Percentiles rank a stretch among this genome's conserved stretches.
These are phyloP conservation scores for Artemisia tridentata DNA, from an alignment of 129 eudicot genomes.

Conservation along the genomic window DNA sequence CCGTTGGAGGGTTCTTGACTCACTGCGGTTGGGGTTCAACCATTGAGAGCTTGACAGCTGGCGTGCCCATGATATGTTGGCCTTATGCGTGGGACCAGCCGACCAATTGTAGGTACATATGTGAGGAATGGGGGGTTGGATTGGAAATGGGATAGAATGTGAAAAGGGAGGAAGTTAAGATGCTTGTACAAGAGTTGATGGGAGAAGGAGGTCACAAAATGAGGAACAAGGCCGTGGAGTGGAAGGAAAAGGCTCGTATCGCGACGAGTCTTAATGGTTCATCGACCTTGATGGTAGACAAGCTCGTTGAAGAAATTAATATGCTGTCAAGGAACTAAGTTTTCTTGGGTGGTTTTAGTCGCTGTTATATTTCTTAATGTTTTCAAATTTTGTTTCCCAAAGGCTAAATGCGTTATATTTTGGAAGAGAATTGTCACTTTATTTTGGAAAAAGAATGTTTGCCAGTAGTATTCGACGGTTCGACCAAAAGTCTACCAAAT, in stretches of 20 bases:
- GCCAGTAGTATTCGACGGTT: too few relatives aligned
- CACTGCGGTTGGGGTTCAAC: slow-evolving; percentile 24
- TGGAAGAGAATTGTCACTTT: too few relatives aligned
- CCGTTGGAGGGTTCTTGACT: slow-evolving; percentile 24
- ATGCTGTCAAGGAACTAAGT: background rate
- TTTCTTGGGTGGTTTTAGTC: background rate
- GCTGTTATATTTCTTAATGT: too few relatives aligned
- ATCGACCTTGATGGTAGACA: background rate
- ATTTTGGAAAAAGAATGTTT: too few relatives aligned
- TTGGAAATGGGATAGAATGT: background rate
- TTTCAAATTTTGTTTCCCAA: too few relatives aligned
- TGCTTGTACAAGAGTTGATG: slow-evolving; percentile 7
- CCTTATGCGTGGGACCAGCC: background rate
- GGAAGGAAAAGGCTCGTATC: background rate
- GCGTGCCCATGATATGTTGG: slow-evolving; percentile 25
- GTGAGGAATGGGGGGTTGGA: slow-evolving; percentile 18
- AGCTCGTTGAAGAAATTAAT: background rate
- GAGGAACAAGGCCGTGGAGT: slow-evolving; percentile 7
- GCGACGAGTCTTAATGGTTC: slow-evolving; percentile 7
- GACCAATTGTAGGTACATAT: slow-evolving; percentile 9
- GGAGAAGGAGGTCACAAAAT: slow-evolving; percentile 9
- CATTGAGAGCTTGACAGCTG: slow-evolving; percentile 21
- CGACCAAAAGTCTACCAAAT: too few relatives aligned
- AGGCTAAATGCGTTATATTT: too few relatives aligned
- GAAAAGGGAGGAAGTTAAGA: slow-evolving; percentile 13